Conservation (phyloP, 2,329 filamentous ascomycete species). For the Ophiostoma himal-ulmi region DNA sequence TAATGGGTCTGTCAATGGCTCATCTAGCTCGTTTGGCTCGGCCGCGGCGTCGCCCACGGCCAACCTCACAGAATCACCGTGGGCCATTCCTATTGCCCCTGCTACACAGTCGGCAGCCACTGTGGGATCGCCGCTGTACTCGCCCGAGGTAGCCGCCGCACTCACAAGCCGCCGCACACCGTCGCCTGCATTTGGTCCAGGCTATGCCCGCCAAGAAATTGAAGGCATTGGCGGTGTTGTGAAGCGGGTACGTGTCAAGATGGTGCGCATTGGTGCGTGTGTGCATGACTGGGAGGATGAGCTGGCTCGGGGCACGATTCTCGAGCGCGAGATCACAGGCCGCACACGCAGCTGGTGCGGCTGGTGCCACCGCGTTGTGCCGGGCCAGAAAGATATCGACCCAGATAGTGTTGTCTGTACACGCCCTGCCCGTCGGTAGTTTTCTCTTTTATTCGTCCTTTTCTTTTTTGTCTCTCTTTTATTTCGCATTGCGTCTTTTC, state of each 20-base stretch:
- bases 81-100: constrained; percentile 23
- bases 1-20: constrained; percentile 20
- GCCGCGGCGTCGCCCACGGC: constrained; percentile 20
- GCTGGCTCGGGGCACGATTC: constrained; percentile 55
- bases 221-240: constrained; percentile 84
- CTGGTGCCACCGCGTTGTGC: constrained; percentile 78
- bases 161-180: constrained; percentile 36
- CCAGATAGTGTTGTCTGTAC: constrained; percentile 24
- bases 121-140: constrained; percentile 25
- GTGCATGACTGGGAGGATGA: constrained; percentile 85
- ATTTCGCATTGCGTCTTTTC: too few relatives aligned
- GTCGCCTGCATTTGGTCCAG: constrained; percentile 53
- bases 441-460: not conserved
- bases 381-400: constrained; percentile 45
- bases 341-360: constrained; percentile 77
- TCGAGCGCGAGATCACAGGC: constrained; percentile 65
- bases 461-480: not conserved
- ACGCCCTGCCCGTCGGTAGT: not conserved
- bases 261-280: constrained; percentile 73
- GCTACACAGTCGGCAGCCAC: constrained; percentile 25
- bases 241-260: constrained; percentile 80
- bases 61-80: constrained; percentile 16
- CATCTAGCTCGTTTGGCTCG: constrained; percentile 18
- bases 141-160: constrained; percentile 26
- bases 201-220: constrained; percentile 81